phyloP scores from a whole-genome alignment of 805 yeast species.

The Candida odintsovae region DNA sequence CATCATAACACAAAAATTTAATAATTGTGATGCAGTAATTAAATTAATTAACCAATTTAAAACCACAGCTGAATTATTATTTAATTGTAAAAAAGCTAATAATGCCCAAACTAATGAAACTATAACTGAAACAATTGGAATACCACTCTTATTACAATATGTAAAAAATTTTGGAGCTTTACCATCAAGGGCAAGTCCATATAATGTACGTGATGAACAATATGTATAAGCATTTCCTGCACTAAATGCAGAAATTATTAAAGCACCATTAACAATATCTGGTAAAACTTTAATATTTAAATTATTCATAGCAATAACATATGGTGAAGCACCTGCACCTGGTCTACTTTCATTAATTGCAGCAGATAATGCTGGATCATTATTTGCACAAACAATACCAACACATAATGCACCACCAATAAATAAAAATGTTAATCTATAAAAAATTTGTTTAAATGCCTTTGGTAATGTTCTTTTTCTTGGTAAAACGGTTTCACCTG shows the following conservation, averaged over 20 bases:
- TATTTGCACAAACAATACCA: conserved; percentile 68
- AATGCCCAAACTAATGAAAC: conserved; percentile 54
- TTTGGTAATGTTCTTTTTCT: conserved; percentile 59
- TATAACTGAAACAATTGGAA: conserved; percentile 55
- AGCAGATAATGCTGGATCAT: conserved; percentile 52
- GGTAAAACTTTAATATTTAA: conserved; percentile 64
- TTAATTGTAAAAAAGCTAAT: conserved; percentile 59
- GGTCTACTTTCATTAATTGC: conserved; percentile 59
- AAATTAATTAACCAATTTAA: conserved; percentile 68
- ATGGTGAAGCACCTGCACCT: conserved; percentile 78
- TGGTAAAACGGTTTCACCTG: conserved; percentile 75
- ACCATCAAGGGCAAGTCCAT: conserved; percentile 66
- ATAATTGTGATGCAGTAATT: conserved; percentile 64
- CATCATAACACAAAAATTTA: conserved; percentile 53
- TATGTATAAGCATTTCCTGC: conserved; percentile 81
- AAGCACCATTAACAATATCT: conserved; percentile 70
- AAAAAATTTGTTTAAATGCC: conserved; percentile 72
- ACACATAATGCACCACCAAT: conserved; percentile 72
- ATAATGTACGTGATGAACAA: conserved; percentile 63
- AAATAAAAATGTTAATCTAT: conserved; percentile 61
- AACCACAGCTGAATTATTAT: conserved; percentile 54
- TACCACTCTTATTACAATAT: conserved; percentile 59
- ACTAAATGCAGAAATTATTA: conserved; percentile 70
- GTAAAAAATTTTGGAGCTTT: conserved; percentile 67
- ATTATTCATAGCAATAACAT: conserved; percentile 75